These are phyloP conservation scores for Bipolaris zeicola DNA, from an alignment of 2,329 filamentous ascomycete genomes.

Conservation along the genomic window DNA sequence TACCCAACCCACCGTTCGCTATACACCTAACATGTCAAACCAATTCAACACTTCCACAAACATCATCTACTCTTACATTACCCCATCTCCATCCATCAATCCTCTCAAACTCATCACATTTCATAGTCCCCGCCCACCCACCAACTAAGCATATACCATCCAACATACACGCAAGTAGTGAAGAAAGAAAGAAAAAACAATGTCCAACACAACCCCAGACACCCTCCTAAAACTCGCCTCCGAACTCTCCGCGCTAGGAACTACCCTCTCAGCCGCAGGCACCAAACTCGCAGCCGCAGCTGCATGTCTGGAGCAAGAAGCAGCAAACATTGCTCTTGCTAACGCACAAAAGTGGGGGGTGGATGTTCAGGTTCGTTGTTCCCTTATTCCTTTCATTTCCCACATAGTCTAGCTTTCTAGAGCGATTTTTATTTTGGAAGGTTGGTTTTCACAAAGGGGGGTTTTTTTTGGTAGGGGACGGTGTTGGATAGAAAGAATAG, in stretches of 20 bases:
- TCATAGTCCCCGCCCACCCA: too few relatives aligned
- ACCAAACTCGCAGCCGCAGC: constrained; percentile 24
- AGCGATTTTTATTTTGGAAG: too few relatives aligned
- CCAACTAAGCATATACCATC: too few relatives aligned
- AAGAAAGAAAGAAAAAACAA: not conserved
- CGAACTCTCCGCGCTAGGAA: constrained; percentile 23
- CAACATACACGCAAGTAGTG: too few relatives aligned
- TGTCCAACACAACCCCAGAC: constrained; percentile 26
- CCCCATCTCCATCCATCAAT: not conserved
- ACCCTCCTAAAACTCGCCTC: constrained; percentile 30
- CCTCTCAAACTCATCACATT: not conserved
- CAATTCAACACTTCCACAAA: too few relatives aligned
- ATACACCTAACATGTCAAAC: too few relatives aligned
- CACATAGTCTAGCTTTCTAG: not conserved
- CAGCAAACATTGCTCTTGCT: constrained; percentile 30
- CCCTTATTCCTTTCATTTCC: not conserved
- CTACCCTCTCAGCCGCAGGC: constrained; percentile 20
- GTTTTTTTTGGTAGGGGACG: too few relatives aligned
- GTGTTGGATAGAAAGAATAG: too few relatives aligned
- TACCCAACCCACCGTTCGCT: too few relatives aligned
- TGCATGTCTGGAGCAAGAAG: constrained; percentile 27
- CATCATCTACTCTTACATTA: too few relatives aligned
- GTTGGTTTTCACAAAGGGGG: too few relatives aligned
- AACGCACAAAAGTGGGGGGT: constrained; percentile 30
- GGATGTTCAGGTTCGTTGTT: constrained; percentile 22